Conservation (phyloP, 2,329 filamentous ascomycete species). For the Colletotrichum tamarilloi region DNA sequence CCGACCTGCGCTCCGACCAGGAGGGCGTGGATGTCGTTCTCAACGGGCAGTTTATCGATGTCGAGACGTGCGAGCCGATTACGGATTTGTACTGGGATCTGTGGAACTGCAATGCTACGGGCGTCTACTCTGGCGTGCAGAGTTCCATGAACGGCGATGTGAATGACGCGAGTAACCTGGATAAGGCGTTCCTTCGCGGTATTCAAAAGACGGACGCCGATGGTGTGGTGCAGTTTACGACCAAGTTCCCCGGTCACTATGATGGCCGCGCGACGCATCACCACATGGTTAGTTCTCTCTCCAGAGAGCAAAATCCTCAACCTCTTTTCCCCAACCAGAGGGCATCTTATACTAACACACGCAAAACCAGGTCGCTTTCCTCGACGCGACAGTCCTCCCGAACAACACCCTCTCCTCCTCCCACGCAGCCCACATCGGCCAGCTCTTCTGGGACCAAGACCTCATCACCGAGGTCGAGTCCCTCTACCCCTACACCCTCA, state of each 20-base stretch:
- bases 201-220: conserved; percentile 38
- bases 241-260: conserved; percentile 59
- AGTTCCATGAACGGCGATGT: conserved; percentile 33
- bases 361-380: not conserved
- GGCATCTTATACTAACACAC: not conserved
- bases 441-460: conserved; percentile 32
- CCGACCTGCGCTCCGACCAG: conserved; percentile 25
- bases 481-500: conserved; percentile 25
- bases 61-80: conserved; percentile 32
- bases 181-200: conserved; percentile 26
- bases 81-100: conserved; percentile 36
- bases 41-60: conserved; percentile 29
- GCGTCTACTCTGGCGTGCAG: conserved; percentile 52
- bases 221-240: conserved; percentile 49
- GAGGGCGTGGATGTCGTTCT: conserved; percentile 26
- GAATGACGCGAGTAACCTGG: conserved; percentile 12
- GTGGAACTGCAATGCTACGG: conserved; percentile 46
- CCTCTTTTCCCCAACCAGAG: not conserved
- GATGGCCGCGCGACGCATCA: conserved; percentile 58
- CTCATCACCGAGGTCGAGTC: conserved; percentile 24
- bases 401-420: conserved; percentile 59
- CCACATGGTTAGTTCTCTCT: conserved; percentile 45
- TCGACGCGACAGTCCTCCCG: conserved; percentile 33
- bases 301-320: not conserved
- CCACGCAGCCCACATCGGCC: conserved; percentile 47